These are phyloP conservation scores for Leishmania turanica DNA, from an alignment of 208 protist species.

Conservation along the genomic window DNA sequence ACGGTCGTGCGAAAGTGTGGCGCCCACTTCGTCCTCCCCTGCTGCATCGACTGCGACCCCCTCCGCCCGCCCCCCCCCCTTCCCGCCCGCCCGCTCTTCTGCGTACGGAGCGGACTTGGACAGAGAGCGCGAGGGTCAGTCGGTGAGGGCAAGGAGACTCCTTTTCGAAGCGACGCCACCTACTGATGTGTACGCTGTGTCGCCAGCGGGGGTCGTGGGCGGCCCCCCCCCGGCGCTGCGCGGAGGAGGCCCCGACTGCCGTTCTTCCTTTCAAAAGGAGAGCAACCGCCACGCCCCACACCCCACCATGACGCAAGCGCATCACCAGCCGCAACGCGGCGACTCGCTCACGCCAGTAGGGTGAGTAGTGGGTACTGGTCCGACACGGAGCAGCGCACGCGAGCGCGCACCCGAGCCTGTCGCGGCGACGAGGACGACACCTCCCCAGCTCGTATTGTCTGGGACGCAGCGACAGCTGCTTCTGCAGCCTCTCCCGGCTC, in stretches of 20 bases:
- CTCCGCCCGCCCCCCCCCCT: not conserved
- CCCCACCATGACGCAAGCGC: not conserved
- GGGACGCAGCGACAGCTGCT: not conserved
- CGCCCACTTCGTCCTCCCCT: no score
- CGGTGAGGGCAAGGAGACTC: not conserved
- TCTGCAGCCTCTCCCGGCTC: not conserved
- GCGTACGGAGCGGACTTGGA: not conserved
- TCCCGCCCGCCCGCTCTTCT: not conserved
- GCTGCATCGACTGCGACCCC: no score
- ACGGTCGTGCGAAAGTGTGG: not conserved
- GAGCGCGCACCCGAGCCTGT: slow-evolving; percentile 10
- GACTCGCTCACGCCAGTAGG: slow-evolving; percentile 37
- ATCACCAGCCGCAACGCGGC: not conserved
- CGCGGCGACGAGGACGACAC: slow-evolving; percentile 6
- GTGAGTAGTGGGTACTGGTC: slow-evolving; percentile 80
- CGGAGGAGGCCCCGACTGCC: not conserved
- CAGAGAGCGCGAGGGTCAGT: not conserved
- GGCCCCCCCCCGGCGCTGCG: not conserved
- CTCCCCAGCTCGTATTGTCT: not conserved
- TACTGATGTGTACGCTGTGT: not conserved
- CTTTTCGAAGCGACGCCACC: not conserved
- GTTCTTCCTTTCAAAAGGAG: not conserved
- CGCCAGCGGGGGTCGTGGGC: not conserved
- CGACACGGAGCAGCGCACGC: slow-evolving; percentile 57
- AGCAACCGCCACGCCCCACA: not conserved